Evolutionary conservation across 2,329 filamentous ascomycete genomes (phyloP).

Genomic region (Cyphellophora europaea): DNA sequence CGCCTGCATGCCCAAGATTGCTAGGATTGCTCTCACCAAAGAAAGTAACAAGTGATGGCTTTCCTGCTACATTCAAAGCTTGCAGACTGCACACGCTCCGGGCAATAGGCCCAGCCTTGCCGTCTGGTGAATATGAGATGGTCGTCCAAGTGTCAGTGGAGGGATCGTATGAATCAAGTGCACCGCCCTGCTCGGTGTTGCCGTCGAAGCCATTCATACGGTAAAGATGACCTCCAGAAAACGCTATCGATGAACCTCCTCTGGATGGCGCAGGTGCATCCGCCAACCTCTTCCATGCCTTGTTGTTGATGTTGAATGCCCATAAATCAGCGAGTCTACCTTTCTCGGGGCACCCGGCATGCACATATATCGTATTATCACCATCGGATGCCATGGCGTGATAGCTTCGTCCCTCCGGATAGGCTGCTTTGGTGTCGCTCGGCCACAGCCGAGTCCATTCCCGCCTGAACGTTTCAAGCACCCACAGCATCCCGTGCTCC

Average conservation of each 20-base stretch:
- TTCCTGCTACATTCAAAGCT: conserved; percentile 27
- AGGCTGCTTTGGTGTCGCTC: conserved; percentile 30
- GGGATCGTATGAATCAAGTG: conserved; percentile 52
- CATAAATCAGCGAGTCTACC: conserved; percentile 63
- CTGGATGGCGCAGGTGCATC: conserved; percentile 58
- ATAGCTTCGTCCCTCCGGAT: conserved; percentile 60
- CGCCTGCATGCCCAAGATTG: conserved; percentile 43
- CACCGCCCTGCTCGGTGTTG: conserved; percentile 57
- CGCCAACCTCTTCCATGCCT: conserved; percentile 59
- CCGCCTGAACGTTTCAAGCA: conserved; percentile 56
- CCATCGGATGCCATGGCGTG: conserved; percentile 56
- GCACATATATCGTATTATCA: conserved; percentile 61
- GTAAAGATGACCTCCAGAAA: conserved; percentile 57
- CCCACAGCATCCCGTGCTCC: conserved; percentile 67
- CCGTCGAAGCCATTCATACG: conserved; percentile 77
- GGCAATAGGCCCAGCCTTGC: conserved; percentile 34
- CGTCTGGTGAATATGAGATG: conserved; percentile 27
- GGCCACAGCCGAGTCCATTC: conserved; percentile 60
- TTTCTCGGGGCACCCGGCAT: conserved; percentile 61
- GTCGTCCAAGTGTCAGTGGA: conserved; percentile 30
- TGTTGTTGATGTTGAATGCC: conserved; percentile 60
- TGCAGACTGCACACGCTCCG: conserved; percentile 42
- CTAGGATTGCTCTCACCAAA: conserved; percentile 48
- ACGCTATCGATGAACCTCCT: conserved; percentile 59
- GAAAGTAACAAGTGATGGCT: conserved; percentile 36